phyloP scores from a whole-genome alignment of 805 yeast genomes.

The Metschnikowia cubensis region DNA sequence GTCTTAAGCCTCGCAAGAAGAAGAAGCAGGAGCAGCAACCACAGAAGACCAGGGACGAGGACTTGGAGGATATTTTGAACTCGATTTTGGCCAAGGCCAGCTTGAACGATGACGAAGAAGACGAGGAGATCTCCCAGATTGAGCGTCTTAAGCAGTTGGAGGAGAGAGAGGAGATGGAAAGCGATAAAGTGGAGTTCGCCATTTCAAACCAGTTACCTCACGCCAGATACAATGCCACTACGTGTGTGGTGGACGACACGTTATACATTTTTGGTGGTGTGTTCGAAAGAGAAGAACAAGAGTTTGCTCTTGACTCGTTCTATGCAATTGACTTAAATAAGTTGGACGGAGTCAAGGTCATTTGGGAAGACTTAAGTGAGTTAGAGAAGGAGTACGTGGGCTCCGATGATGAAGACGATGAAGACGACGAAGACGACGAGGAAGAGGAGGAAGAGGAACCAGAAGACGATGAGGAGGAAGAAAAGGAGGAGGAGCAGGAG shows the following conservation, averaged over 20 bases:
- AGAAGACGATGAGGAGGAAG: conserved; percentile 46
- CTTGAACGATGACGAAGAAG: conserved; percentile 51
- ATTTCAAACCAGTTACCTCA: conserved; percentile 70
- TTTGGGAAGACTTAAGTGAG: conserved; percentile 82
- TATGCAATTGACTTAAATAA: conserved; percentile 83
- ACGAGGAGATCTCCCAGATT: conserved; percentile 32
- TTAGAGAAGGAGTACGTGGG: conserved; percentile 49
- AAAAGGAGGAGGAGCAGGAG: conserved; percentile 65
- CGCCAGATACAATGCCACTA: conserved; percentile 79
- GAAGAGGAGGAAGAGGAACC: conserved; percentile 42
- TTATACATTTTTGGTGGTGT: conserved; percentile 86
- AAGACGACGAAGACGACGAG: conserved; percentile 58
- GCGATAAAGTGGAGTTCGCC: conserved; percentile 47
- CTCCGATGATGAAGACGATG: conserved; percentile 62
- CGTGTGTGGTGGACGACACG: conserved; percentile 80
- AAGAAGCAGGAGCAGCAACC: conserved; percentile 37
- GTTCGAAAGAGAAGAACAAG: conserved; percentile 86
- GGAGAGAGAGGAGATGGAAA: conserved; percentile 40
- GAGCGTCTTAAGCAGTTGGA: conserved; percentile 34
- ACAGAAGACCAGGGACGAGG: conserved; percentile 63
- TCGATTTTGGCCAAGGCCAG: conserved; percentile 71
- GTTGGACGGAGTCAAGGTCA: conserved; percentile 80
- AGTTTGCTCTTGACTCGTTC: conserved; percentile 77
- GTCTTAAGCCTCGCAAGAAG: conserved; percentile 59
- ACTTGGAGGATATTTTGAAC: conserved; percentile 77